These are phyloP conservation scores for Plectosphaerella sp. DNA, from an alignment of 2,329 filamentous ascomycete genomes.

Conservation along the genomic window DNA sequence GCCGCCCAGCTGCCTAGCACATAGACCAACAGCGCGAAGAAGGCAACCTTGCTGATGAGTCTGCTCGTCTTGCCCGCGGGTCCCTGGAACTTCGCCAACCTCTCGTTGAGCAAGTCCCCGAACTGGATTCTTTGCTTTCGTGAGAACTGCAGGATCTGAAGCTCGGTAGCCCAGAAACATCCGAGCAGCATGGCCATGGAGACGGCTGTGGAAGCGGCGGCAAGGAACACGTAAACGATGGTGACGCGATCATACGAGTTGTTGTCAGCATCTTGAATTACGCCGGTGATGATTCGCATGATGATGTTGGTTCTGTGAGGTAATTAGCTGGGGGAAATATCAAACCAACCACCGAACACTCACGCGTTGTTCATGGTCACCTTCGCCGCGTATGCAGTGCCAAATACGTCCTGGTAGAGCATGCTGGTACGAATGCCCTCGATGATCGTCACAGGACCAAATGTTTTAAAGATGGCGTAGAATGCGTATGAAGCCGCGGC, in stretches of 20 bases:
- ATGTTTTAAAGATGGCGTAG: constrained; percentile 41
- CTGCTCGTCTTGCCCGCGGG: constrained; percentile 30
- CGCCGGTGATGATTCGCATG: constrained; percentile 42
- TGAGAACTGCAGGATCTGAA: constrained; percentile 44
- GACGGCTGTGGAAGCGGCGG: constrained; percentile 34
- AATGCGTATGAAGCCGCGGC: constrained; percentile 50
- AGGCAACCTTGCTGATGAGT: constrained; percentile 35
- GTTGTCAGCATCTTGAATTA: constrained; percentile 45
- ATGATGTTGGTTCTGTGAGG: constrained; percentile 44
- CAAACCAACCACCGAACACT: neutral
- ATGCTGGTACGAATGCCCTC: constrained; percentile 47
- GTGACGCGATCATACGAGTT: constrained; percentile 44
- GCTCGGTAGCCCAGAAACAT: constrained; percentile 29
- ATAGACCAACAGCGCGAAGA: constrained; percentile 37
- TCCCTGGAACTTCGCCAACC: constrained; percentile 28
- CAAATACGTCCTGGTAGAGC: constrained; percentile 48
- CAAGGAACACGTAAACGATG: constrained; percentile 43
- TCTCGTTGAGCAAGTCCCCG: constrained; percentile 33
- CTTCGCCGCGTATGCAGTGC: constrained; percentile 46
- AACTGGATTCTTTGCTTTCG: constrained; percentile 35
- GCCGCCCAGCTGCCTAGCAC: constrained; percentile 48
- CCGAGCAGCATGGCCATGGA: constrained; percentile 27
- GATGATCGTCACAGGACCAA: constrained; percentile 47
- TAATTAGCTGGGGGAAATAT: neutral
- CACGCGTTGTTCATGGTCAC: constrained; percentile 45